Evolutionary conservation across 2,329 filamentous ascomycete species (phyloP), one percentile per base, ranked within the genome.

Genomic region (Fusarium incarnatum): DNA sequence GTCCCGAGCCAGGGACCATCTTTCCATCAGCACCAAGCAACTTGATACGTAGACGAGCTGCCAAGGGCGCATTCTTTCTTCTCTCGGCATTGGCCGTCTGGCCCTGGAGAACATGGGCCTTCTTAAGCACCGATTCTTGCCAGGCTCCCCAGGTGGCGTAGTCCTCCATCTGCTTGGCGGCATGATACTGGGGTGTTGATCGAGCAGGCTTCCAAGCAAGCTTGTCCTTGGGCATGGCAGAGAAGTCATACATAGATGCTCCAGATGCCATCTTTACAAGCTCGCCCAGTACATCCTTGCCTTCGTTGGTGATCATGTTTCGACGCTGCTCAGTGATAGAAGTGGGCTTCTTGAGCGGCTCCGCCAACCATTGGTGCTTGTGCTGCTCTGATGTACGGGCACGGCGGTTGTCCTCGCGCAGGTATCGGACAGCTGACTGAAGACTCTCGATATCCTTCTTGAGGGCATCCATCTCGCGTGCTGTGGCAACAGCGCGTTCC

Each of bases 391-490:
- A 83, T 50, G 88, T 79, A 20, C 90, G 85, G 2, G 89, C 87
- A 6, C 89, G 86, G 44, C 85, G 83, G 78, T 88, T 92, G 73
- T 93, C 90, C 70, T 91, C 87, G 27, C 90, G 85, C 30, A 94
- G 83, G 77, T 89, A 92, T 13, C 89, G 85, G 47, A 93, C 88
- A 2, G 90, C 89, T 3, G 87, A 86, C 76, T 92, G 86, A 59
- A 92, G 79, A 71, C 83, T 84, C 58, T 84, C 85, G 73, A 94
- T 89, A 64, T 95, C 90, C 71, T 86, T 85, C 78, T 90, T 89
- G 71, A 94, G 87, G 12, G 84, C 83, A 70, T 94, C 91, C 81
- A 94, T 90, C 78, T 95, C 91, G 56, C 89, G 87, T 28, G 89
- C 89, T 2, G 89, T 92, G 7, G 90, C 88, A 48, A 92, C 90